Evolutionary conservation across 768 basidiomycete species (phyloP), one percentile per base, ranked within the genome.

Genomic region (Hypholoma sublateritium): DNA sequence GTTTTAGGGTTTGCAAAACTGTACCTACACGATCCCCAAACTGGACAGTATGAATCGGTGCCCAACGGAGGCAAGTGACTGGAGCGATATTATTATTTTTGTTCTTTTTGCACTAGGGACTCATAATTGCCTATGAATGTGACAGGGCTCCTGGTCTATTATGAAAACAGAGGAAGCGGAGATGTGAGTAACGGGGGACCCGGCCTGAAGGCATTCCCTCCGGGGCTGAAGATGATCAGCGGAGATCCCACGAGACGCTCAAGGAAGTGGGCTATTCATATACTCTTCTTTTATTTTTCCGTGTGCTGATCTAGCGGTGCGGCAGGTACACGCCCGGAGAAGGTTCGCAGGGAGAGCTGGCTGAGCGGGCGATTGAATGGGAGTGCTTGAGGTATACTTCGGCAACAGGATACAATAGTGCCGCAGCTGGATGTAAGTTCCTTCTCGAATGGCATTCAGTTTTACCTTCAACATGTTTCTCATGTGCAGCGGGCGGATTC

Each of bases 211-310:
- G 74, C 77, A 1, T 79, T 79, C 59, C 77, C 77, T 5, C 64
- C 75, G 32, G 76, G 76, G 17, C 69, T 79, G 57, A 71, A 67
- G 55, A 77, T 78, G 76, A 58, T 80, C 45, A 74, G 70, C 39
- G 80, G 80, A 14, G 68, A 73, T 61, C 74, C 75, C 2, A 58
- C 61, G 7, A 62, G 72, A 46, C 72, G 79, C 11, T 64, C 72
- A 9, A 63, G 72, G 57, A 74, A 72, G 75, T 75, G 37, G 55
- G 59, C 35, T 21, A 1, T 12, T 48, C 7, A 43, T 32, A 37
- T 34, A 2, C 32, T 1, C 14, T 12, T 28, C 8, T 35, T 35
- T 44, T 13, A 9, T 13, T 6, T 8, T 17, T 9, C 1, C 36
- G 14, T 32, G 48, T 21, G 1, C 45, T 37, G 8, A 44, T 22